A percentile compares a stretch with the other conserved stretches of the same genome.
These are phyloP conservation scores for Coemansia biformis DNA, from an alignment of 192 early-diverging fungal genomes.

Conservation along the genomic window DNA sequence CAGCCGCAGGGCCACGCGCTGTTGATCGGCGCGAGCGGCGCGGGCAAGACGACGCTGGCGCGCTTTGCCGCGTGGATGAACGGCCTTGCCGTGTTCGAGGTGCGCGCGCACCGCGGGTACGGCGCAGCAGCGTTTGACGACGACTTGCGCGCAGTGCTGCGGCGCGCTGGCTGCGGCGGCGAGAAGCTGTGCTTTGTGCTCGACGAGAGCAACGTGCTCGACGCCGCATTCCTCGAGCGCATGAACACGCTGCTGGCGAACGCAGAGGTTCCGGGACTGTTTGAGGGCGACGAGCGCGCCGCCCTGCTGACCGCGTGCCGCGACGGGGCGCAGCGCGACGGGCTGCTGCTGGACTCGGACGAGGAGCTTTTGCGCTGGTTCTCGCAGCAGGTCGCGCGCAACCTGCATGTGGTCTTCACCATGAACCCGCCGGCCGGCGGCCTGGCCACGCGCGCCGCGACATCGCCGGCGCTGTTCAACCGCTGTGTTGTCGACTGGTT, in stretches of 20 bases:
- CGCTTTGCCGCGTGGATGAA: slow-evolving; percentile 99
- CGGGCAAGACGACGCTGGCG: slow-evolving; percentile 96
- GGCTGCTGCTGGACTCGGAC: slow-evolving; percentile 83
- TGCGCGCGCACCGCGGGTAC: slow-evolving; percentile 98
- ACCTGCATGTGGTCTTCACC: slow-evolving; percentile 98
- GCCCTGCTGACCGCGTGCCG: slow-evolving; percentile 92
- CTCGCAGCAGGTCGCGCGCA: slow-evolving; percentile 90
- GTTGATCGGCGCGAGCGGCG: slow-evolving; percentile 95
- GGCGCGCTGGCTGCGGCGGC: slow-evolving; percentile 90
- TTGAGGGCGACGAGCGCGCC: slow-evolving; percentile 96
- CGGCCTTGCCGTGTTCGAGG: slow-evolving; percentile 90
- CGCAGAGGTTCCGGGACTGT: slow-evolving; percentile 96
- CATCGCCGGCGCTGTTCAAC: slow-evolving; percentile 99
- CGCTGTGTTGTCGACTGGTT: slow-evolving; percentile 99
- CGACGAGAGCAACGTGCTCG: slow-evolving; percentile 97
- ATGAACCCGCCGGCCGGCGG: slow-evolving; percentile 96
- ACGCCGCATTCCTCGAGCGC: slow-evolving; percentile 95
- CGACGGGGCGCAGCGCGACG: slow-evolving; percentile 90
- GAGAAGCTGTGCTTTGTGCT: slow-evolving; percentile 98
- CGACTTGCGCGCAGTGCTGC: slow-evolving; percentile 83
- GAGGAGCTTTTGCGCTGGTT: slow-evolving; percentile 99
- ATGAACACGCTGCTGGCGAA: slow-evolving; percentile 99
- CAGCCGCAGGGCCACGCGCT: slow-evolving; percentile 98
- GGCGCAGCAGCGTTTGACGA: slow-evolving; percentile 96
- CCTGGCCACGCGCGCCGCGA: slow-evolving; percentile 86